Evolutionary conservation across 805 yeast genomes (phyloP), one percentile per base, ranked within the genome.

Genomic region (Jamesozyma spencerorum): DNA sequence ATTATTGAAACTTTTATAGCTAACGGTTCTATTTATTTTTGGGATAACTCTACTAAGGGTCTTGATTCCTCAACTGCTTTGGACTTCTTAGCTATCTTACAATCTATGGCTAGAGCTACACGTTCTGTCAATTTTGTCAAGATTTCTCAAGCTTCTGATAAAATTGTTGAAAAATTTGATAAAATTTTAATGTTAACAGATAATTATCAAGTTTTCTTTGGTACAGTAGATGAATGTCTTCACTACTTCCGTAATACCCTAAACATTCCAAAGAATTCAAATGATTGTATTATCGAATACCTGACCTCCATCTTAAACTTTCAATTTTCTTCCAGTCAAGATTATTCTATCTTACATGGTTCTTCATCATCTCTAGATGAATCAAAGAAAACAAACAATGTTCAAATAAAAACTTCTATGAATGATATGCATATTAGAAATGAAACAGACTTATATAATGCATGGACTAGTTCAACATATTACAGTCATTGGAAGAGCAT

Each of bases 281-380:
- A 80, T 62, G 77, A 75, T 54, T 73, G 81, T 27, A 75, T 79
- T 33, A 72, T 79, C n/a, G 84, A 77, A 54, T 77, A 63, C 53
- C 63, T 77, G 46, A 77, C 82, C 14, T 68, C 80, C 2, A 65
- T 77, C 40, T 73, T 81, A 18, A 77, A 75, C 51, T 50, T 46
- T 24, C 51, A 51, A 37, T 45, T 45, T 28, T 35, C 37, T 15
- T 40, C 43, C 14, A 19, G 20, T 17, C 34, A 27, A 20, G 29
- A 37, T 33, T 28, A 32, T 3, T 19, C 39, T n/a, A 33, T 38
- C 13, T 19, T 34, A 6, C 31, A 37, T n/a, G 38, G 40, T 24
- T 42, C 37, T 76, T 60, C 61, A 41, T 22, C 26, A 7, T 22
- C 26, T 7, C 6, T 22, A 22, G 10, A 22, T 10, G 26, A 22